Evolutionary conservation across 805 yeast species (phyloP).

Genomic region (Ogataea angusta): DNA sequence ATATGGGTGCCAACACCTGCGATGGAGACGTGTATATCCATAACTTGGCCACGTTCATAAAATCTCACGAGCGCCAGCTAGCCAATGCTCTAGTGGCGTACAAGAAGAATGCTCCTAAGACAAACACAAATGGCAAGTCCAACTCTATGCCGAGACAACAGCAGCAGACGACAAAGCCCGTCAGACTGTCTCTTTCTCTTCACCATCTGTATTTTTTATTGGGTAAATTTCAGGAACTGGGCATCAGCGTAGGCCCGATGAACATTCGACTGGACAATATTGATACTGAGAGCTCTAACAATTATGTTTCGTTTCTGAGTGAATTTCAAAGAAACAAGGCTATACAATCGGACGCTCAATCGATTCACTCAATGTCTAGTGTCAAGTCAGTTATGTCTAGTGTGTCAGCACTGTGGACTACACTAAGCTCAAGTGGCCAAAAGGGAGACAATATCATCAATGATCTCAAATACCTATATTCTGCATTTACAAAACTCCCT

Average conservation of each 20-base stretch:
- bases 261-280: slow-evolving; percentile 57
- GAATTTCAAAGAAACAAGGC: slow-evolving; percentile 43
- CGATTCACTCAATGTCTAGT: slow-evolving; percentile 57
- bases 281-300: slow-evolving; percentile 46
- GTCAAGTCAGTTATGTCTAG: slow-evolving; percentile 51
- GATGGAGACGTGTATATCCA: slow-evolving; percentile 60
- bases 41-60: slow-evolving; percentile 49
- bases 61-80: slow-evolving; percentile 54
- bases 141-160: slow-evolving; percentile 12
- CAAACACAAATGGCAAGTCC: slow-evolving; percentile 7
- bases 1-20: slow-evolving; percentile 33
- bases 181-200: slow-evolving; percentile 53
- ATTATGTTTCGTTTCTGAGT: slow-evolving; percentile 56
- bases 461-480: slow-evolving; percentile 54
- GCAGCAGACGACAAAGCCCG: slow-evolving; percentile 40
- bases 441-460: slow-evolving; percentile 39
- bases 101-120: slow-evolving; percentile 36
- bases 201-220: slow-evolving; percentile 62
- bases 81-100: slow-evolving; percentile 58
- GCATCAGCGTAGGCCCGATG: slow-evolving; percentile 56
- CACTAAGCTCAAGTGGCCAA: slow-evolving; percentile 36
- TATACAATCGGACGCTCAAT: slow-evolving; percentile 36
- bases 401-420: slow-evolving; percentile 41
- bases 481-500: slow-evolving; percentile 64
- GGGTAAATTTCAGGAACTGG: slow-evolving; percentile 51